Evolutionary conservation across 140 eudicot species (phyloP), one percentile per base, ranked within the genome.

Genomic region (Senecio squalidus): DNA sequence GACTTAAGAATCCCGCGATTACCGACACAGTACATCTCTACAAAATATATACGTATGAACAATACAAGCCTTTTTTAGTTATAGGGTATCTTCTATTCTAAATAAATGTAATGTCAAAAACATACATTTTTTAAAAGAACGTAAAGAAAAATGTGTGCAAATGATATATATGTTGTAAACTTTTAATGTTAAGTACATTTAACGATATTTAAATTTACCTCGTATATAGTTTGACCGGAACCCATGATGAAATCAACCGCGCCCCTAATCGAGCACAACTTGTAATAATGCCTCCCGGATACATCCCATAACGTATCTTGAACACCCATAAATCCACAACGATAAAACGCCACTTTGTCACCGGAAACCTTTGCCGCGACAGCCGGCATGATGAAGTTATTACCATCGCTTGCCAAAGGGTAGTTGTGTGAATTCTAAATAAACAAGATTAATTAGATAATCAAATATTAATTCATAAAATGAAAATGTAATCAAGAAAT

Each of bases 241-340:
- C 98, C 98, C 78, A 84, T 86, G 40, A 91, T 91, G 69, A 91
- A 91, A 55, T 91, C 98, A 38, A 86, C 80, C 5, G 94, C 94
- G 0, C 98, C 95, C 1, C 80, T 74, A 15, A 91, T 86, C 15
- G 68, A 75, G 53, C 92, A 83, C 6, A 26, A 16, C 55, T 78
- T 62, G 70, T 72, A 91, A 55, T 83, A 86, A 60, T 91, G 98
- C 18, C 96, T 67, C 0, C 98, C 98, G 1, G 47, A 15, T n/a
- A 60, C 77, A 73, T 91, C 96, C 92, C 96, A 86, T 39, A 86
- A 46, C 0, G 98, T 91, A 45, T 91, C 98, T 65, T 86, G 98
- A 34, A 86, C 40, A 3, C 98, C 96, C 26, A 81, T 11, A 33
- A 91, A 86, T 22, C 80, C 79, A 18, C 94, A 83, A 0, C 78